Evolutionary conservation across 2,329 filamentous ascomycete genomes (phyloP), one percentile per base, ranked within the genome.

Genomic region (Seiridium unicorne): DNA sequence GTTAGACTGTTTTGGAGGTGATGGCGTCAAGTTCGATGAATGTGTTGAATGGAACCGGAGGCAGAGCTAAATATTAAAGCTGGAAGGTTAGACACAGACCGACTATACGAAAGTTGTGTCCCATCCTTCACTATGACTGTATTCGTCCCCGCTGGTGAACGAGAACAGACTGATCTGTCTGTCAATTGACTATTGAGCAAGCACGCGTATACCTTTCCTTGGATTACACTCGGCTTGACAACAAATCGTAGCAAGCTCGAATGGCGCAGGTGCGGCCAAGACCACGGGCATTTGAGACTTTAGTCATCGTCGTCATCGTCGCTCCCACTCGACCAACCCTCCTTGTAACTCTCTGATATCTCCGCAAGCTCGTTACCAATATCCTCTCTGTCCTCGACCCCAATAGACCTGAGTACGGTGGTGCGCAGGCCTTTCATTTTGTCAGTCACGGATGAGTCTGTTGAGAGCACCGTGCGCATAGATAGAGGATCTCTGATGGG

Each of bases 1-100:
- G 1, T 77, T 99, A 68, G 95, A 99, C 77, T 93, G 97, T 65
- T 99, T 99, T 74, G 95, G 95, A 7, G 95, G 95, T 1, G 87
- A 81, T 18, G 91, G 92, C 1, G 92, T 97, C 58, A 92, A 84
- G 63, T 93, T 98, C 71, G 89, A 90, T 40, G 93, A 97, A 60
- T 98, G 94, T 73, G 88, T 97, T 42, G 79, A 81, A 67, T 99
- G 95, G 95, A 98, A 98, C 72, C 77, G 75, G 64, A 73, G 72
- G 60, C 80, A 84, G 31, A 47, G 18, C 10, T 26, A 26, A 26
- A 26, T 26, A 26, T 26, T 26, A 26, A 2, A 26, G 2, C 18
- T 26, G 18, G 18, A 26, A 26, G 18, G 18, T 26, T 2, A 26
- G 18, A 26, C 18, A 26, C 18, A 26, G 2, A 26, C 18, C 18